A percentile compares a stretch with the other conserved stretches of the same genome.
phyloP scores from a whole-genome alignment of 2,329 filamentous ascomycete genomes.

The Xylogone sp. region DNA sequence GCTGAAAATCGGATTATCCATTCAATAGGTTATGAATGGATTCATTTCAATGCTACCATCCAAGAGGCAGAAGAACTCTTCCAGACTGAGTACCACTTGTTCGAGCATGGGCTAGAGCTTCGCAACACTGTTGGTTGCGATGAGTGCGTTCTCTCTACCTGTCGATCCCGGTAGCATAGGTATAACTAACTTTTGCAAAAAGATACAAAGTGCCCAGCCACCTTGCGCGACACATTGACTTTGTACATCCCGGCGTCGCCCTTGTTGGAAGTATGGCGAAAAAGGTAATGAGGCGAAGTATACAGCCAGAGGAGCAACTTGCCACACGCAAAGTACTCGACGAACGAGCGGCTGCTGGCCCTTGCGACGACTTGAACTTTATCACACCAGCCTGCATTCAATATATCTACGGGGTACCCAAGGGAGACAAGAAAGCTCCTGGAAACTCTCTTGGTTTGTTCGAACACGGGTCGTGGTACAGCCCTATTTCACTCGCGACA shows the following conservation, averaged over 20 bases:
- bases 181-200: too few species aligned
- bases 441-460: conserved; percentile 17
- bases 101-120: conserved; percentile 24
- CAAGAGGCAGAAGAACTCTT: conserved; percentile 30
- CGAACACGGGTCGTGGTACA: conserved; percentile 11
- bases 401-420: conserved; percentile 3
- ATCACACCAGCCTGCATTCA: background rate
- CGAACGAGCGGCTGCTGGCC: too few species aligned
- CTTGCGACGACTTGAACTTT: too few species aligned
- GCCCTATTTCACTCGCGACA: conserved; percentile 9
- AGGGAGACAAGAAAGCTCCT: conserved; percentile 1
- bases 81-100: conserved; percentile 29
- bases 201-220: conserved; percentile 40
- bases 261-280: too few species aligned
- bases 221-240: conserved; percentile 39
- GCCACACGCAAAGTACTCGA: too few species aligned
- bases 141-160: conserved; percentile 17
- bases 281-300: too few species aligned
- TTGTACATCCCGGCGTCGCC: conserved; percentile 41
- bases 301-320: too few species aligned
- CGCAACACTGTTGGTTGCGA: conserved; percentile 30
- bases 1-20: conserved; percentile 25
- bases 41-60: conserved; percentile 31
- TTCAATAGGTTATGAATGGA: conserved; percentile 27
- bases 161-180: too few species aligned